Evolutionary conservation across 164 flowering plant genomes (phyloP).

Genomic region (Piper betle): DNA sequence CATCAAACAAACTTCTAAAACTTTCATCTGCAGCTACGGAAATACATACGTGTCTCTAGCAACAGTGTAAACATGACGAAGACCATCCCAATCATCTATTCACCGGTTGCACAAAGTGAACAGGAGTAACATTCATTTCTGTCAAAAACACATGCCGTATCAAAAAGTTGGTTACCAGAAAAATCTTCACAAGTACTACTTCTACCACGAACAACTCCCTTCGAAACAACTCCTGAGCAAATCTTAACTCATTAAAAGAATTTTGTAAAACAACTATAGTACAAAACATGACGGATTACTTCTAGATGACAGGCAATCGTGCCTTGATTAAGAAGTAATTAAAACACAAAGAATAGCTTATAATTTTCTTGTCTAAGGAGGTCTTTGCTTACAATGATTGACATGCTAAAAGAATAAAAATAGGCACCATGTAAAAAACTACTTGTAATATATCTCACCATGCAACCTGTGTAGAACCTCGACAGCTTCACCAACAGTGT

Average conservation of each 20-base stretch:
- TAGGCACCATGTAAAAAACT: background rate
- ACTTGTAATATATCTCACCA: conserved; percentile 23
- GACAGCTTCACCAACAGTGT: conserved; percentile 58
- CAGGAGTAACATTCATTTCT: conserved; percentile 80
- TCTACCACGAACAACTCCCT: background rate
- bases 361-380: too few relatives aligned
- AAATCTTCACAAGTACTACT: background rate
- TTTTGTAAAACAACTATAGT: too few relatives aligned
- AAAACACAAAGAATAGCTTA: too few relatives aligned
- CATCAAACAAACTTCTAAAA: conserved; percentile 62
- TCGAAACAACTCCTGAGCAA: too few relatives aligned
- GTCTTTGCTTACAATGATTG: too few relatives aligned
- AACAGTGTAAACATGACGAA: conserved; percentile 48
- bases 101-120: conserved; percentile 84
- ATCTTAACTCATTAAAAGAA: too few relatives aligned
- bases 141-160: conserved; percentile 6
- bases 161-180: background rate
- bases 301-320: too few relatives aligned
- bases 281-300: too few relatives aligned
- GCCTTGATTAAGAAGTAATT: too few relatives aligned
- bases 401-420: too few relatives aligned
- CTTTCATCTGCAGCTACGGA: conserved; percentile 95
- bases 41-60: conserved; percentile 54
- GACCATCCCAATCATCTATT: conserved; percentile 89
- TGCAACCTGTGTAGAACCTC: conserved; percentile 62